Evolutionary conservation across 2,329 filamentous ascomycete species (phyloP).

Genomic region (Curvularia eragrostidis): DNA sequence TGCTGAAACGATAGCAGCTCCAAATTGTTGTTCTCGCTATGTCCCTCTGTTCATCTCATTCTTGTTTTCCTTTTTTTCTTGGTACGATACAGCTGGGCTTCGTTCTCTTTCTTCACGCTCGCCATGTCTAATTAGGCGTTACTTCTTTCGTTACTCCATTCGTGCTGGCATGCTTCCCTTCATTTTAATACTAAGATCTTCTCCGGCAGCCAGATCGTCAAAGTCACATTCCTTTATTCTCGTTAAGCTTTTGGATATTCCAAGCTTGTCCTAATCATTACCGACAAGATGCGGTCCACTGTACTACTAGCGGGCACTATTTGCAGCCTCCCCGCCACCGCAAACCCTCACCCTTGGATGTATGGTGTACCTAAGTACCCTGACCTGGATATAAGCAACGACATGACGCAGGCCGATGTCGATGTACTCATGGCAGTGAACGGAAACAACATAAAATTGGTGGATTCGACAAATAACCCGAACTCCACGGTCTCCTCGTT

Average conservation of each 20-base stretch:
- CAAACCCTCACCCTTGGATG: slow-evolving; percentile 40
- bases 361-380: slow-evolving; percentile 43
- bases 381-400: slow-evolving; percentile 37
- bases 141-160: not conserved
- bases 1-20: not conserved
- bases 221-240: not conserved
- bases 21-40: not conserved
- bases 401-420: slow-evolving; percentile 35
- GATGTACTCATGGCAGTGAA: slow-evolving; percentile 23
- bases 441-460: slow-evolving; percentile 21
- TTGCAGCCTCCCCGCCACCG: slow-evolving; percentile 30
- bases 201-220: not conserved
- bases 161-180: slow-evolving; percentile 33
- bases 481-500: slow-evolving; percentile 24
- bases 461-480: slow-evolving; percentile 22
- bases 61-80: not conserved
- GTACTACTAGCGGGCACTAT: slow-evolving; percentile 29
- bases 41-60: not conserved
- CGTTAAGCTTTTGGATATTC: not conserved
- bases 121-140: not conserved
- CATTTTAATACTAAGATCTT: slow-evolving; percentile 18
- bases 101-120: not conserved
- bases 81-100: not conserved
- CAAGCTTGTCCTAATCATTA: not conserved
- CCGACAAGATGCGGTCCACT: slow-evolving; percentile 28